Conservation (phyloP, 1,284 basidiomycete species). For the Cryptococcus sp. region DNA sequence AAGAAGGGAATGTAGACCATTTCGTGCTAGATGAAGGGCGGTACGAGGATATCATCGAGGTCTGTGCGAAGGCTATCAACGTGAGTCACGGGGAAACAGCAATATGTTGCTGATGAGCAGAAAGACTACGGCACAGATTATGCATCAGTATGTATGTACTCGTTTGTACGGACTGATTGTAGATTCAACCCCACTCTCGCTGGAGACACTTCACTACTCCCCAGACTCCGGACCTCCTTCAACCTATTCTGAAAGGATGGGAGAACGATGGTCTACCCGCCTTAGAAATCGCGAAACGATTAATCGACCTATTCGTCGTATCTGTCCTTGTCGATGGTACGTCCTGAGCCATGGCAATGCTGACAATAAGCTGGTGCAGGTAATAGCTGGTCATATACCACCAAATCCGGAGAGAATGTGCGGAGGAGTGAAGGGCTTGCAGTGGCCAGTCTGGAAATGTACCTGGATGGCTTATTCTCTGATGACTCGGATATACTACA, state of each 20-base stretch:
- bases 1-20: conserved; percentile 69
- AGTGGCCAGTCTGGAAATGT: conserved; percentile 88
- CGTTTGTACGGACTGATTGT: conserved; percentile 7
- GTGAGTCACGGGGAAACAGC: conserved; percentile 49
- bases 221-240: conserved; percentile 49
- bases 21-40: conserved; percentile 78
- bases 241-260: conserved; percentile 14
- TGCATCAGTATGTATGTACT: conserved; percentile 51
- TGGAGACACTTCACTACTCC: conserved; percentile 73
- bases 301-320: conserved; percentile 87
- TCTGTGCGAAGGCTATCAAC: conserved; percentile 75
- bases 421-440: conserved; percentile 84
- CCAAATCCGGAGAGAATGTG: conserved; percentile 49
- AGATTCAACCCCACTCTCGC: conserved; percentile 65
- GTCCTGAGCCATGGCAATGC: conserved; percentile 82
- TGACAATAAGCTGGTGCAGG: conserved; percentile 77
- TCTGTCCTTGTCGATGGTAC: conserved; percentile 59
- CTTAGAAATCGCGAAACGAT: conserved; percentile 63
- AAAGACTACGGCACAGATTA: conserved; percentile 76
- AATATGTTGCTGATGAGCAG: conserved; percentile 49
- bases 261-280: conserved; percentile 23
- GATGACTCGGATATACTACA: conserved; percentile 60
- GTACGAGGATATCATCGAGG: conserved; percentile 67
- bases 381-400: conserved; percentile 24
- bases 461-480: conserved; percentile 74